Evolutionary conservation across 768 basidiomycete species (phyloP).

Genomic region (Phylloporus sp.): DNA sequence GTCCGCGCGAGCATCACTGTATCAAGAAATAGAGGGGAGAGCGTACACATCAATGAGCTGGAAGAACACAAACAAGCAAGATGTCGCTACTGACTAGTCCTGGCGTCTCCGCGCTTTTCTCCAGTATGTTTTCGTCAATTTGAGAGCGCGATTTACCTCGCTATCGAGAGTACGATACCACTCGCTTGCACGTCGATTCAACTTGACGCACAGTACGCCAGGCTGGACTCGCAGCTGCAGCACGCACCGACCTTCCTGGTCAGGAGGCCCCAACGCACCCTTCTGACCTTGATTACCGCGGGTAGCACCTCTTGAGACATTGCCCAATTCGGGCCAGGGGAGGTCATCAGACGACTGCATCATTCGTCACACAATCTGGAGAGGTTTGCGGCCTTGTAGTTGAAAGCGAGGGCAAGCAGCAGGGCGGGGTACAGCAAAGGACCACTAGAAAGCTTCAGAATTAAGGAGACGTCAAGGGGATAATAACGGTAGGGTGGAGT

Average conservation of each 20-base stretch:
- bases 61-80: background rate
- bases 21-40: background rate
- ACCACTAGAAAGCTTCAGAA: slow-evolving; percentile 9
- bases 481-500: slow-evolving; percentile 33
- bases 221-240: slow-evolving; percentile 82
- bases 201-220: slow-evolving; percentile 68
- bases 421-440: slow-evolving; percentile 14
- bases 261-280: slow-evolving; percentile 65
- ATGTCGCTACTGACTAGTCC: slow-evolving; percentile 43
- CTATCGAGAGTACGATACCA: slow-evolving; percentile 77
- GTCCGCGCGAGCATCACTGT: slow-evolving; percentile 66
- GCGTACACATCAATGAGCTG: slow-evolving; percentile 7
- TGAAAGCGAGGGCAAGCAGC: slow-evolving; percentile 5
- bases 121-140: slow-evolving; percentile 84
- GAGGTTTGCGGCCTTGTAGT: slow-evolving; percentile 3
- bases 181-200: slow-evolving; percentile 74
- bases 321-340: slow-evolving; percentile 82
- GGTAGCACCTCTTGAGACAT: slow-evolving; percentile 79
- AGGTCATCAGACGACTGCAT: slow-evolving; percentile 63
- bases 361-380: slow-evolving; percentile 5
- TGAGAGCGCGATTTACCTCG: slow-evolving; percentile 76
- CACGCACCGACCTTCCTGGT: slow-evolving; percentile 67
- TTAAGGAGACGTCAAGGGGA: slow-evolving; percentile 18
- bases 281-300: slow-evolving; percentile 85
- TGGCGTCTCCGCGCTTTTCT: slow-evolving; percentile 75